Evolutionary conservation across 176 grass and related monocot species (phyloP), one percentile per base, ranked within the genome.

Genomic region (Avena sativa): DNA sequence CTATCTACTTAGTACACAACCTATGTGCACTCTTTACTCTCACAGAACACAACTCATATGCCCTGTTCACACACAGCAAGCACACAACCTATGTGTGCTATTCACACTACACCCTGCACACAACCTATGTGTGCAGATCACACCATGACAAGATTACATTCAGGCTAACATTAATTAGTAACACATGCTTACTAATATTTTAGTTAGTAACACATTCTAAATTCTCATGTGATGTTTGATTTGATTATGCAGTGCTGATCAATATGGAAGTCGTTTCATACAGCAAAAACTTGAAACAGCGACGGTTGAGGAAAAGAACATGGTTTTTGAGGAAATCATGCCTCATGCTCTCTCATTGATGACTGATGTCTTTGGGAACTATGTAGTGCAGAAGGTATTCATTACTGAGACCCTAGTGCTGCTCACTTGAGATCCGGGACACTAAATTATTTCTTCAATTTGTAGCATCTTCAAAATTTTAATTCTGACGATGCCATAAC

Each of bases 351-450:
- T 95, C 51, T 89, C 95, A 62, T 83, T 98, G 85, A 95, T 95
- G 95, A 95, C 95, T 12, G 95, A 98, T 90, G 95, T 98, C 8
- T 98, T 98, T 92, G 95, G 95, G 78, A 98, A 98, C 72, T 98
- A 98, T 87, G 93, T 98, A 13, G 91, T 98, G 52, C 95, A 98
- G 80, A 98, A 98, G 93, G 95, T 97, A 88, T 60, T 86, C 71
- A 55, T 81, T 74, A 56, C 23, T 57, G 36, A 80, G 56, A 72
- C 52, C 13, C 10, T 86, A n/a, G 12, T 66, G 47, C 13, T 65
- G 79, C 60, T 80, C 56, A 62, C 17, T 83, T 66, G 36, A 84
- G 20, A 73, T 47, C 80, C 50, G 47, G 21, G 34, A 9, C 10
- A 34, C 36, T 83, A 46, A 79, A 34, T 91, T 84, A 28, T 86